A percentile compares a stretch with the other conserved stretches of the same genome.
phyloP scores from a whole-genome alignment of 2,329 filamentous ascomycete species.

The Orbilia blumenaviensis region DNA sequence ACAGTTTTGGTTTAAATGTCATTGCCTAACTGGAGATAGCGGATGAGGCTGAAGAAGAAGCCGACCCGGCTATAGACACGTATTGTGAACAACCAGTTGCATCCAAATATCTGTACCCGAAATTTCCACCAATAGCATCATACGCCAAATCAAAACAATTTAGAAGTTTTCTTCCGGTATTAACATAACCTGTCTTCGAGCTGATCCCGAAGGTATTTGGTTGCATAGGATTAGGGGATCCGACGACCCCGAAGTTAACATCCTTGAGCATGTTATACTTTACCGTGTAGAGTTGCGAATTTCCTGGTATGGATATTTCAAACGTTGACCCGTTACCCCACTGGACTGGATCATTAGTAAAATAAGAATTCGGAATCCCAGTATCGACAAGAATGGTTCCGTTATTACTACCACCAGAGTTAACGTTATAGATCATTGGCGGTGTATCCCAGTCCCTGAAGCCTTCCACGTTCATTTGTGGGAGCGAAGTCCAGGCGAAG shows the following conservation, averaged over 20 bases:
- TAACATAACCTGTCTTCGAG: slow-evolving; percentile 27
- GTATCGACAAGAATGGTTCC: slow-evolving; percentile 42
- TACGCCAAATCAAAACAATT: slow-evolving; percentile 44
- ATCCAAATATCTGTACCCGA: slow-evolving; percentile 25
- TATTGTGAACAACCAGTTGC: slow-evolving; percentile 16
- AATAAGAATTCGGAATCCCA: slow-evolving; percentile 33
- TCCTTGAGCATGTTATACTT: slow-evolving; percentile 22
- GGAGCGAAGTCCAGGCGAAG: slow-evolving; percentile 14
- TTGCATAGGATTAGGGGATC: slow-evolving; percentile 36
- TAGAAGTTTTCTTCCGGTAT: slow-evolving; percentile 37
- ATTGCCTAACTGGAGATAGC: not conserved
- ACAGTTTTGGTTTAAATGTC: too few species aligned
- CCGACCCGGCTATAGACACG: too few species aligned
- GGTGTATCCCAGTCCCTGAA: slow-evolving; percentile 29
- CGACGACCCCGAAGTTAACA: not conserved
- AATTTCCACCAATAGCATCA: slow-evolving; percentile 41
- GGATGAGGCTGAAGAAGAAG: too few species aligned
- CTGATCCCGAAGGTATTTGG: slow-evolving; percentile 24
- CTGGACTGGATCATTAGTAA: not conserved
- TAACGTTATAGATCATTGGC: slow-evolving; percentile 16
- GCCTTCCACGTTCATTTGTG: slow-evolving; percentile 5
- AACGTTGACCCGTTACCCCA: not conserved
- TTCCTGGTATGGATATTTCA: slow-evolving; percentile 20
- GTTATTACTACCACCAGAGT: not conserved
- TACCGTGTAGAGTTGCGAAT: slow-evolving; percentile 6